Percentiles rank a stretch among this genome's conserved stretches.
Conservation (phyloP, 768 basidiomycete species). For the Albatrellus ellisii region DNA sequence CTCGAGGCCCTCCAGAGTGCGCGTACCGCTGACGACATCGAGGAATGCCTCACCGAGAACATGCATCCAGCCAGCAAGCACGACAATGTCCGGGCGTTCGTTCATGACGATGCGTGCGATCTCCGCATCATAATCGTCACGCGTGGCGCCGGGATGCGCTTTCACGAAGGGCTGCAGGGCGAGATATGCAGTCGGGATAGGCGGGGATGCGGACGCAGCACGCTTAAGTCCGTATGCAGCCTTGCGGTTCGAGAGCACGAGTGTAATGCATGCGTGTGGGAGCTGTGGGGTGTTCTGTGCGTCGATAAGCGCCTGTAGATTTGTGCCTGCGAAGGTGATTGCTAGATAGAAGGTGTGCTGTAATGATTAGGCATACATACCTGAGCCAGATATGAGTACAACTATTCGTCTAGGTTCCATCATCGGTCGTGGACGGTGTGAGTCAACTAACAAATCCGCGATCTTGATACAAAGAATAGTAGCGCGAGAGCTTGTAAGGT, state of each 20-base stretch:
- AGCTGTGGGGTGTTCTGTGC: conserved; percentile 66
- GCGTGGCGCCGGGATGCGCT: conserved; percentile 51
- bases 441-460: no score
- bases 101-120: conserved; percentile 55
- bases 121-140: conserved; percentile 78
- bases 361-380: conserved; percentile 23
- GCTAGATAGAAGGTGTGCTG: background rate
- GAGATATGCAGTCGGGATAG: conserved; percentile 74
- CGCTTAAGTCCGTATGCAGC: conserved; percentile 81
- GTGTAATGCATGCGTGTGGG: conserved; percentile 54
- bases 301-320: conserved; percentile 93
- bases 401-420: conserved; percentile 27
- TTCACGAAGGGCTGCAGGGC: conserved; percentile 79
- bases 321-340: conserved; percentile 49
- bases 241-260: conserved; percentile 82
- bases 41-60: conserved; percentile 78
- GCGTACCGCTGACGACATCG: conserved; percentile 40
- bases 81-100: conserved; percentile 68
- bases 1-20: conserved; percentile 19
- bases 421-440: no score
- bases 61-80: conserved; percentile 99
- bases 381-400: conserved; percentile 58
- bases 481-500: no score
- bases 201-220: conserved; percentile 54
- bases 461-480: no score